These are phyloP conservation scores for Thinopyrum elongatum DNA, from an alignment of 176 grass and related monocot species.

Conservation along the genomic window DNA sequence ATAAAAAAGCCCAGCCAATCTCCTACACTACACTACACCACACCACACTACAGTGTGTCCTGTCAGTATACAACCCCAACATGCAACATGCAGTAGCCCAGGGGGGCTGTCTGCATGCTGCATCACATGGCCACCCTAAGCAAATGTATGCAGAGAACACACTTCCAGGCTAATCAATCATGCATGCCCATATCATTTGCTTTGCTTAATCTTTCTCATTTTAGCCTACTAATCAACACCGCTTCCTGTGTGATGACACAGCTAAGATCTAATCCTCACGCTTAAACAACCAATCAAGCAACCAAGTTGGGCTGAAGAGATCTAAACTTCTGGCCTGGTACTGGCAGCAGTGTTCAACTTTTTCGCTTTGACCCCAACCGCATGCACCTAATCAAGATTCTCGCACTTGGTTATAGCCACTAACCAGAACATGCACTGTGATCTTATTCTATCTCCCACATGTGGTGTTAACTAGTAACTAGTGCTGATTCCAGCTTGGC, in stretches of 20 bases:
- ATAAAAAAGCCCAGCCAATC: neutral
- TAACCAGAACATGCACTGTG: slow-evolving; percentile 37
- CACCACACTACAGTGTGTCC: slow-evolving; percentile 13
- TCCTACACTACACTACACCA: neutral
- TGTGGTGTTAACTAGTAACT: slow-evolving; percentile 36
- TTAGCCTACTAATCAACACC: slow-evolving; percentile 16
- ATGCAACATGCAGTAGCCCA: slow-evolving; percentile 35
- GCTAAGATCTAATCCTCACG: slow-evolving; percentile 36
- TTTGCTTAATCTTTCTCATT: slow-evolving; percentile 32
- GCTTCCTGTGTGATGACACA: slow-evolving; percentile 32
- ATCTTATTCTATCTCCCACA: slow-evolving; percentile 57
- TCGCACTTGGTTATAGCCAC: slow-evolving; percentile 19
- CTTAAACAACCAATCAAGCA: slow-evolving; percentile 36
- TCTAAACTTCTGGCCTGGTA: slow-evolving; percentile 25
- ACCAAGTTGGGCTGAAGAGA: slow-evolving; percentile 47
- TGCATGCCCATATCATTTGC: slow-evolving; percentile 27
- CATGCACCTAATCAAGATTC: slow-evolving; percentile 55
- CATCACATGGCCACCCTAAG: slow-evolving; percentile 55
- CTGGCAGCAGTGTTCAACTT: slow-evolving; percentile 25
- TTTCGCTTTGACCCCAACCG: slow-evolving; percentile 37
- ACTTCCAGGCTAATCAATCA: slow-evolving; percentile 38
- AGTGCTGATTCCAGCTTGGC: slow-evolving; percentile 44
- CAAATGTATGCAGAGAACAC: slow-evolving; percentile 2
- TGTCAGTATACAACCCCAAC: slow-evolving; percentile 26
- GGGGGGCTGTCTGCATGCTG: neutral